Evolutionary conservation across 768 basidiomycete species (phyloP), one percentile per base, ranked within the genome.

Genomic region (Hygrocybe punicea): DNA sequence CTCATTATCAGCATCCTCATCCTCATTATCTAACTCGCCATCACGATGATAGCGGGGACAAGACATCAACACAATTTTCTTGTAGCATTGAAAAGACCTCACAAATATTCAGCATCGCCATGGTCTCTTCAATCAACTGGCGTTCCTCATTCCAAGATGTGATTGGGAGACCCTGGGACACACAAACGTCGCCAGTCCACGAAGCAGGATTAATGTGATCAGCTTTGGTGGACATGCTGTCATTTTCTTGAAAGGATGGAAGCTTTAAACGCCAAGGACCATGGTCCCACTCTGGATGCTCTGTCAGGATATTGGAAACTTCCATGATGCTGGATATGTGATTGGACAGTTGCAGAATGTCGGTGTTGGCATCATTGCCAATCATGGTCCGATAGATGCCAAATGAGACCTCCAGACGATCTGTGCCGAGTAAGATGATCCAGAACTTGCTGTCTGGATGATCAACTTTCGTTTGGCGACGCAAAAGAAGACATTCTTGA

Each of bases 271-370:
- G 67, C 3, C 69, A 67, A n/a, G 74, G 71, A 8, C 65, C 45
- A 2, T 66, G 62, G 51, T 76, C 76, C 75, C 76, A 78, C 3
- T 77, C 61, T 0, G 75, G 75, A 56, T 72, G 63, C 46, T 65
- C 53, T 0, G 64, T 70, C 5, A 77, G 68, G n/a, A 78, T 77
- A 14, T 61, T 69, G 0, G 66, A 53, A 1, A 71, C 65, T 42
- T 76, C 68, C 0, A 66, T 69, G 0, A 72, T 66, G 11, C 70
- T 69, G 23, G 69, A 57, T 2, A 73, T 52, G 1, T 71, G 65
- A 6, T n/a, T 42, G 1, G 53, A 63, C 4, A 76, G 64, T 52
- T 67, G 66, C 14, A 59, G 50, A 0, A 63, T n/a, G 46, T 73
- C 70, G 4, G 66, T 16, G 36, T 71, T 71, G 0, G 63, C 46